Evolutionary conservation across 805 yeast species (phyloP).

Genomic region (Saturnispora dispora): DNA sequence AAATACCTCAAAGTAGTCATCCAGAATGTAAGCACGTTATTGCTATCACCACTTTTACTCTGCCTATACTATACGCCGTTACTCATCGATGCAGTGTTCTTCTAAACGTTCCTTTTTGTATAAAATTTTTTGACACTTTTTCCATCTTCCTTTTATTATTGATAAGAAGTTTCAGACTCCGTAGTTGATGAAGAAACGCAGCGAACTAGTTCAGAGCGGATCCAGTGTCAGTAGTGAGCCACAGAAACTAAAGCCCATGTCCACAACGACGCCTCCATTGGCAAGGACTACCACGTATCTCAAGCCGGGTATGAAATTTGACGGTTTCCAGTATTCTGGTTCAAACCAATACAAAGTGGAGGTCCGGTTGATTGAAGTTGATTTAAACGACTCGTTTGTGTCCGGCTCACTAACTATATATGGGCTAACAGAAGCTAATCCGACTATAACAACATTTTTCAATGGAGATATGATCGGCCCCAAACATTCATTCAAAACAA

Average conservation of each 20-base stretch:
- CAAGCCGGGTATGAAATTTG: constrained; percentile 51
- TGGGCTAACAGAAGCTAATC: constrained; percentile 54
- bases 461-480: constrained; percentile 62
- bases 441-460: constrained; percentile 62
- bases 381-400: constrained; percentile 40
- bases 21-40: not conserved
- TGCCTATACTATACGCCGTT: too few relatives aligned
- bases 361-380: constrained; percentile 64
- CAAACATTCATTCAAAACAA: constrained; percentile 50
- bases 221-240: not conserved
- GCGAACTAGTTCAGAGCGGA: not conserved
- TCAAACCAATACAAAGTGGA: constrained; percentile 54
- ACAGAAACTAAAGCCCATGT: not conserved
- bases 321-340: constrained; percentile 67
- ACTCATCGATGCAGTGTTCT: not conserved
- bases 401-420: constrained; percentile 59
- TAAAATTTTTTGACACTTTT: not conserved
- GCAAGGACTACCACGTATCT: constrained; percentile 33
- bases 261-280: not conserved
- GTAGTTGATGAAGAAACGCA: not conserved
- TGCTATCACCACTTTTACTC: not conserved
- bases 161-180: not conserved
- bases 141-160: not conserved
- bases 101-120: not conserved
- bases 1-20: not conserved